These are phyloP conservation scores for Zasmidium angulare DNA, from an alignment of 2,329 filamentous ascomycete species.

Conservation along the genomic window DNA sequence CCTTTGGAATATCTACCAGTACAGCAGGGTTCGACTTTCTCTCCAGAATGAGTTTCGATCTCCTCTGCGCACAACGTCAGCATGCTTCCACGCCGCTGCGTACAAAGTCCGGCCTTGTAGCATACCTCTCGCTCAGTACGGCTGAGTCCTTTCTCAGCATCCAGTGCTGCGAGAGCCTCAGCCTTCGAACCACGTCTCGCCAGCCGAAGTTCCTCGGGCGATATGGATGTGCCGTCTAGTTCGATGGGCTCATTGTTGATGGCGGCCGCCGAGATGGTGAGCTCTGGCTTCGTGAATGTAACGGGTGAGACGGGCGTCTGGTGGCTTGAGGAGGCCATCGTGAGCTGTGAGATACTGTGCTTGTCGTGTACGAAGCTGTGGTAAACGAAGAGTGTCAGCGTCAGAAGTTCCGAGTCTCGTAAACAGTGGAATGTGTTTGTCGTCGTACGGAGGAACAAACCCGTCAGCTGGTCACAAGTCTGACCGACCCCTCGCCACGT, in stretches of 20 bases:
- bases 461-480: not conserved
- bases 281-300: conserved; percentile 26
- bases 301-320: conserved; percentile 31
- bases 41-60: conserved; percentile 38
- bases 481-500: not conserved
- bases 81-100: not conserved
- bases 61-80: conserved; percentile 9
- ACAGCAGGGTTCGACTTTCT: conserved; percentile 45
- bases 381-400: not conserved
- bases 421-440: not conserved
- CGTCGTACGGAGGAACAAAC: not conserved
- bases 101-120: not conserved
- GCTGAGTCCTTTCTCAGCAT: conserved; percentile 13
- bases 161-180: conserved; percentile 16
- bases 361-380: not conserved
- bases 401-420: not conserved
- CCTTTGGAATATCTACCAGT: conserved; percentile 45
- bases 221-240: conserved; percentile 40
- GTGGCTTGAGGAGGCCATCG: not conserved
- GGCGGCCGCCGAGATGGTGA: conserved; percentile 40
- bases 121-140: conserved; percentile 29
- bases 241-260: conserved; percentile 48
- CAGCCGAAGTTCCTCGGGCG: conserved; percentile 20
- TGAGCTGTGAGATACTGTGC: not conserved
- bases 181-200: conserved; percentile 20